A percentile compares a stretch with the other conserved stretches of the same genome.
phyloP scores from a whole-genome alignment of 164 flowering plant species.

The Pachysandra terminalis region DNA sequence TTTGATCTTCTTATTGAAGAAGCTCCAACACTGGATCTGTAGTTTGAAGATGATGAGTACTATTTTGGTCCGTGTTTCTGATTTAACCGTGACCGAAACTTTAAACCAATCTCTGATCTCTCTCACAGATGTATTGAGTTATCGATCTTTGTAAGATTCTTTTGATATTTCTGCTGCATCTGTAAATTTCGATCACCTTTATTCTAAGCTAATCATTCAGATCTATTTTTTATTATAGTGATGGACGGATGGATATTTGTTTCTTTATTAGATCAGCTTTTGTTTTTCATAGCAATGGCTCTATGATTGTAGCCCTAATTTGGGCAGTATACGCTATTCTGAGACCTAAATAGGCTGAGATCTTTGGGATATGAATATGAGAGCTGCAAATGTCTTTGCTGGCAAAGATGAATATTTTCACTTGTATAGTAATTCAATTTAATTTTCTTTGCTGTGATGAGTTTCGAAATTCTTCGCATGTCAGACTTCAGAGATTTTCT shows the following conservation, averaged over 20 bases:
- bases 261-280: not conserved
- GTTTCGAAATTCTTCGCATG: constrained; percentile 27
- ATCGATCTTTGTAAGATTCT: too few species aligned
- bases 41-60: constrained; percentile 24
- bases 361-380: not conserved
- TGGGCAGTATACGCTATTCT: not conserved
- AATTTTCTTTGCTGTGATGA: constrained; percentile 12
- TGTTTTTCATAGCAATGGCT: not conserved
- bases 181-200: too few species aligned
- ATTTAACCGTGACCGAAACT: constrained; percentile 30
- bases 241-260: too few species aligned
- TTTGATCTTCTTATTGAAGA: too few species aligned
- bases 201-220: not conserved
- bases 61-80: constrained; percentile 42
- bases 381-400: too few species aligned
- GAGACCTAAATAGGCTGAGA: not conserved
- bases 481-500: constrained; percentile 35
- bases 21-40: not conserved
- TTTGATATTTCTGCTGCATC: too few species aligned
- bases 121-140: not conserved
- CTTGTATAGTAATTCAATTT: not conserved
- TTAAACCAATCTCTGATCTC: constrained; percentile 31
- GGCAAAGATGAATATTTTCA: not conserved
- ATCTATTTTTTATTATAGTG: not conserved
- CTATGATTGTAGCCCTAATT: not conserved